Evolutionary conservation across 306 rosid genomes (phyloP).

Genomic region (Pterocarpus macrocarpus): DNA sequence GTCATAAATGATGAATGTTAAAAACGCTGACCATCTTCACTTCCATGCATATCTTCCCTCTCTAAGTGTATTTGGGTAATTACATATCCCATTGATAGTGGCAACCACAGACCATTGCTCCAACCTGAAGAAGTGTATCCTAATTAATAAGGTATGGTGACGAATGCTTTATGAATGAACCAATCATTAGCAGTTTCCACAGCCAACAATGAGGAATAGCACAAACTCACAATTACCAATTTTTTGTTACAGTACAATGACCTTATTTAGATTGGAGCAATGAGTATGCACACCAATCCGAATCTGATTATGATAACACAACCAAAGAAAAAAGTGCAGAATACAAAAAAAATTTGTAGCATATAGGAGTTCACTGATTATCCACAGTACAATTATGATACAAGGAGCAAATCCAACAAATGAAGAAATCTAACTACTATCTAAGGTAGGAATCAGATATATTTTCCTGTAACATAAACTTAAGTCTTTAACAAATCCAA

Average conservation of each 20-base stretch:
- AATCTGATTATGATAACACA: not conserved
- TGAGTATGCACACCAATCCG: conserved; percentile 21
- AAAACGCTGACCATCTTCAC: not conserved
- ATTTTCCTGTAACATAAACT: not conserved
- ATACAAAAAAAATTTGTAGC: not conserved
- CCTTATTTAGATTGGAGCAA: not conserved
- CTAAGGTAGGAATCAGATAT: not conserved
- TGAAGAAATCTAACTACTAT: conserved; percentile 23
- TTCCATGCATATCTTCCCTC: not conserved
- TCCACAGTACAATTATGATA: not conserved
- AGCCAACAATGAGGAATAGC: conserved; percentile 11
- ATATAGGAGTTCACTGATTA: not conserved
- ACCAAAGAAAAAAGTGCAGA: conserved; percentile 1
- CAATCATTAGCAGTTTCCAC: conserved; percentile 7
- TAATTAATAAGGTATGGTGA: not conserved
- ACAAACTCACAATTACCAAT: conserved; percentile 15
- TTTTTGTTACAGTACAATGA: not conserved
- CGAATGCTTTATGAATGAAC: not conserved
- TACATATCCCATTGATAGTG: not conserved
- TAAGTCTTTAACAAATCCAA: not conserved
- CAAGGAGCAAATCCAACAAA: conserved; percentile 18
- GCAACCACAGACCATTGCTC: conserved; percentile 5
- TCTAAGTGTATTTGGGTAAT: not conserved
- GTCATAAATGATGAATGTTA: conserved; percentile 4
- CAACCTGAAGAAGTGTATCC: not conserved